Base-by-base conservation (phyloP, 2,329 filamentous ascomycete species). In the Botryosphaeria dothidea region DNA sequence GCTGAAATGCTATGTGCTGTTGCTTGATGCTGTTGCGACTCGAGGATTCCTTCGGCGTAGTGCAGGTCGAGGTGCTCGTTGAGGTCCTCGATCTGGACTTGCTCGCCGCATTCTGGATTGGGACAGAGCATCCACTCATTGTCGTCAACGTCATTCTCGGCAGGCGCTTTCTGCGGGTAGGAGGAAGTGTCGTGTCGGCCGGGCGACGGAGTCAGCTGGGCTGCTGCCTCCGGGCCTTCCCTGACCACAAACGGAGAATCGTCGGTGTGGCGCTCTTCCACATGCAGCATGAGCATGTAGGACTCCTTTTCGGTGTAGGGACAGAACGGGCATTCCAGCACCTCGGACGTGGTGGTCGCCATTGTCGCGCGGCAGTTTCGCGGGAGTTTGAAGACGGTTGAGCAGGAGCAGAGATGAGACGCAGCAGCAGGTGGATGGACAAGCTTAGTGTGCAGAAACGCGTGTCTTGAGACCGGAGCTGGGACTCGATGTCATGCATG, bases 61-160 rank as follows among this genome's bases (percentile, higher is more conserved):
- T 83, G 81, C 36, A 80, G 73, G 63, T 81, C 76, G 61, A 82
- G 72, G 71, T 83, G 82, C 56, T 83, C 79, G 69, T 82, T 79
- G 63, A 79, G 75, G 56, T 81, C 79, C 23, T 69, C 67, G 25
- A 81, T 68, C 62, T 74, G 71, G 62, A 83, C 69, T 58, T 77
- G 68, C 67, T 83, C 80, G 64, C 77, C 77, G 71, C 81, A 83
- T 51, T 78, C 75, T 25, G 72, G 68, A 56, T 79, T 74, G 8
- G 80, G 78, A 69, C 81, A 83, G 65, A 72, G 72, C 34, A 77
- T 75, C 15, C 63, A 67, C 11, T 36, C 38, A 31, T 73, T 71
- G 46, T 73, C 71, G 43, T 58, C 70, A 5, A 51, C 70, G 69
- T 67, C 52, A 41, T 48, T 19, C 31, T 34, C 54, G 23, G 45